phyloP scores from a whole-genome alignment of 2,329 filamentous ascomycete genomes.

The Basipetospora chlamydospora region DNA sequence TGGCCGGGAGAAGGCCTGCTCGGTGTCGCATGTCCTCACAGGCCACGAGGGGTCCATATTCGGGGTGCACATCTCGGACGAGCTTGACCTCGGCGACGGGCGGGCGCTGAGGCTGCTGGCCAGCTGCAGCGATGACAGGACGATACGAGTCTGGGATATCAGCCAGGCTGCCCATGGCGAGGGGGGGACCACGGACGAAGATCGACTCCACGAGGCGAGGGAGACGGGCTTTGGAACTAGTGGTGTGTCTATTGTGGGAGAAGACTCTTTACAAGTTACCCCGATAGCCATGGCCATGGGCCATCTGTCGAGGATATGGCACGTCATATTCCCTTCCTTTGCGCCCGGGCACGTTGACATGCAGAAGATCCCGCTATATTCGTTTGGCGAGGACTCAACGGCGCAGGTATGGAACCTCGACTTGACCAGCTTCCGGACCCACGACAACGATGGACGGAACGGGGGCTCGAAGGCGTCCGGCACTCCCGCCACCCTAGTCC shows the following conservation, averaged over 20 bases:
- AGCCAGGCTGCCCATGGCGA: constrained; percentile 28
- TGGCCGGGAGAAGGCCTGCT: constrained; percentile 13
- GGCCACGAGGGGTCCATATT: constrained; percentile 91
- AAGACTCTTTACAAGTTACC: constrained; percentile 11
- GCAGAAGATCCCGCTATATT: constrained; percentile 41
- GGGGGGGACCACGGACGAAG: constrained; percentile 15
- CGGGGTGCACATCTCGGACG: constrained; percentile 63
- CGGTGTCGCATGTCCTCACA: constrained; percentile 38
- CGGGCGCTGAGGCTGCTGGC: constrained; percentile 50
- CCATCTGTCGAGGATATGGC: constrained; percentile 83
- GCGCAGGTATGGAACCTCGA: constrained; percentile 55
- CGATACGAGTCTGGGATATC: constrained; percentile 78
- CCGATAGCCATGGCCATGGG: constrained; percentile 65
- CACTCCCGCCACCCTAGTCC: background rate
- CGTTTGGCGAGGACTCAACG: constrained; percentile 75
- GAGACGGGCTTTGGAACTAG: constrained; percentile 49
- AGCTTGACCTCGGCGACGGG: constrained; percentile 24
- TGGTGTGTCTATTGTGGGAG: constrained; percentile 5
- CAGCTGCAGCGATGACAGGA: constrained; percentile 91
- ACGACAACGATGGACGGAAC: no score
- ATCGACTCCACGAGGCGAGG: constrained; percentile 20
- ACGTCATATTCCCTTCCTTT: constrained; percentile 48
- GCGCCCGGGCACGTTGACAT: constrained; percentile 5
- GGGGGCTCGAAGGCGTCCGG: background rate
- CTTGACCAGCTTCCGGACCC: constrained; percentile 14